Conservation (phyloP, 2,329 filamentous ascomycete species). For the Colletotrichum liaoningense region DNA sequence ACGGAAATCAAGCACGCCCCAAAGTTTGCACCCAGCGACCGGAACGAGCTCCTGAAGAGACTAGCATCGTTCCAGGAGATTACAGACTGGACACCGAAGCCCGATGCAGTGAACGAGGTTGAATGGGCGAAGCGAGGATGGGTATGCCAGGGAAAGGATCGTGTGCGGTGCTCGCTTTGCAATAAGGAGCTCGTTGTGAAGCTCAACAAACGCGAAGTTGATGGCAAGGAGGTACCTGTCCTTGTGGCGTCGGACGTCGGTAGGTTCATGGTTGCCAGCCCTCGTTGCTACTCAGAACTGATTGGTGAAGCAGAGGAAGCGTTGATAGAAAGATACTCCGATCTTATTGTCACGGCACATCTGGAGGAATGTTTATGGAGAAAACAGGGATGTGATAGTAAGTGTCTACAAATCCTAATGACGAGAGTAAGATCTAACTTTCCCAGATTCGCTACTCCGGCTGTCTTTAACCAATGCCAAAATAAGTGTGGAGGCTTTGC, state of each 20-base stretch:
- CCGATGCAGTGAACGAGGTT: slow-evolving; percentile 85
- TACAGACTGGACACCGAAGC: slow-evolving; percentile 94
- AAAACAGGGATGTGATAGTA: slow-evolving; percentile 87
- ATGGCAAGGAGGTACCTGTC: slow-evolving; percentile 65
- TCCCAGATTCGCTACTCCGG: slow-evolving; percentile 67
- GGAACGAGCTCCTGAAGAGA: slow-evolving; percentile 82
- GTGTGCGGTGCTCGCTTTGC: slow-evolving; percentile 87
- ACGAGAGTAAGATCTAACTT: slow-evolving; percentile 23
- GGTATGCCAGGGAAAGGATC: slow-evolving; percentile 85
- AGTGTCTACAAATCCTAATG: neutral
- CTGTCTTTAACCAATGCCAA: slow-evolving; percentile 72
- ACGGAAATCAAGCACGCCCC: slow-evolving; percentile 38
- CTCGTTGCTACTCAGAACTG: slow-evolving; percentile 17
- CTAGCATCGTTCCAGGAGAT: slow-evolving; percentile 91
- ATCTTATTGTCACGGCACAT: slow-evolving; percentile 80
- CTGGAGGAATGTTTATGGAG: slow-evolving; percentile 87
- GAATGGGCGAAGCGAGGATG: slow-evolving; percentile 96
- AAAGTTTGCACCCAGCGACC: slow-evolving; percentile 88
- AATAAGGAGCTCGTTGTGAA: slow-evolving; percentile 86
- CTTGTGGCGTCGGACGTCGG: slow-evolving; percentile 70
- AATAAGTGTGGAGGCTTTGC: slow-evolving; percentile 67
- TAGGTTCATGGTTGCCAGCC: slow-evolving; percentile 38
- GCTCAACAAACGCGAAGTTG: slow-evolving; percentile 70
- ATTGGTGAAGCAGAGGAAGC: slow-evolving; percentile 61
- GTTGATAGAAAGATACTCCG: slow-evolving; percentile 80